Base-by-base conservation (phyloP, 805 yeast species). In the Torulaspora indica region DNA sequence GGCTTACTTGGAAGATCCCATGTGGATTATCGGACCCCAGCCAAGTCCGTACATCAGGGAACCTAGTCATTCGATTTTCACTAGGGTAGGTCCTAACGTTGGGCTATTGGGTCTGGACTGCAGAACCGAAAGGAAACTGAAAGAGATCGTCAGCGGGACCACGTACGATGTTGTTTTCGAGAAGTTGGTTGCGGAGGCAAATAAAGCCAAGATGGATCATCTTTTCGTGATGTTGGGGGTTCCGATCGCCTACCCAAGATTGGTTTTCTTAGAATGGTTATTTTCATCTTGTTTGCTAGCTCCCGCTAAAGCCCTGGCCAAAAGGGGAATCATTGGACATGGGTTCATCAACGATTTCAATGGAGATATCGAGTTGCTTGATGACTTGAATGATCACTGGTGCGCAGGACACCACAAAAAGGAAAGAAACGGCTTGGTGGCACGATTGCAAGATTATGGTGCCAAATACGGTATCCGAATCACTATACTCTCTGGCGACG, bases 301-400 rank as follows among this genome's bases (percentile, higher is more conserved):
- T 6, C 96, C 96, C 1, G 43, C 86, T 4, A 79, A 81, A 57
- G 73, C 60, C 45, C 54, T 82, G 20, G 74, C 91, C 2, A 71
- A 76, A 43, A 75, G 74, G 45, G 88, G 89, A 2, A 65, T 85
- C 32, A 61, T 81, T 28, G 76, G 80, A 38, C 73, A 75, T 47
- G 95, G 95, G 0, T 66, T 91, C 27, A 88, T 88, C 20, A 91
- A 93, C 60, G 93, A 86, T 54, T 91, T 90, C 58, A 96, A 90
- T 61, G 97, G 97, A 1, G 79, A 84, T 32, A 81, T 91, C 5
- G 98, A 91, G 66, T 78, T 91, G 12, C 73, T 93, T 53, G 98
- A 93, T 60, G 98, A 91, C 63, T 72, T 93, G 64, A 82, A 89
- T 59, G 98, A 91, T 62, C 98, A 91, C 68, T 91, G 98, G 98